These are phyloP conservation scores for Penicillium simplicissimum DNA, from an alignment of 495 filamentous ascomycete genomes.

Conservation along the genomic window DNA sequence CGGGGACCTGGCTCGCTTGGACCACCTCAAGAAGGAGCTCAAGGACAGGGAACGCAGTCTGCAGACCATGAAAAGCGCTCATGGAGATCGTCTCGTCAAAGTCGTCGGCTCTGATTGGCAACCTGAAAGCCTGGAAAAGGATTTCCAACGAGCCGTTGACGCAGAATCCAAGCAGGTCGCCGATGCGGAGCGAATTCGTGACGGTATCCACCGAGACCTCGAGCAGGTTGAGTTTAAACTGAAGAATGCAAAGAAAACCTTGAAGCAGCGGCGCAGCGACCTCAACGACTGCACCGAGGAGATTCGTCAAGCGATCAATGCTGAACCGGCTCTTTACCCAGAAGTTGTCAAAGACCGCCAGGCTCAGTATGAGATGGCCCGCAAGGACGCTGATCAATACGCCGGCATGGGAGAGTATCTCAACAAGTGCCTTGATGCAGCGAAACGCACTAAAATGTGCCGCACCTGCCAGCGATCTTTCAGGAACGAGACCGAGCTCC, in stretches of 20 bases:
- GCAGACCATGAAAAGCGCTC: constrained; percentile 72
- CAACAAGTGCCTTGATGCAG: constrained; percentile 55
- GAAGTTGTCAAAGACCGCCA: constrained; percentile 57
- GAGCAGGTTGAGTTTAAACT: constrained; percentile 78
- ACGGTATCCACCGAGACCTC: constrained; percentile 67
- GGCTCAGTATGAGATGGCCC: constrained; percentile 57
- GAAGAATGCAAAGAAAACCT: constrained; percentile 57
- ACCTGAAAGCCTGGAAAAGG: constrained; percentile 65
- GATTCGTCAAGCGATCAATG: constrained; percentile 50
- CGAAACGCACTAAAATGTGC: constrained; percentile 65
- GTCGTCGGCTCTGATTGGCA: constrained; percentile 67
- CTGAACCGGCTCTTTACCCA: constrained; percentile 56
- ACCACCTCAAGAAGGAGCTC: constrained; percentile 73
- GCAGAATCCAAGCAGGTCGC: constrained; percentile 51
- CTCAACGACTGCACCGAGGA: constrained; percentile 56
- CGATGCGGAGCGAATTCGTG: constrained; percentile 67
- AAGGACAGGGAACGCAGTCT: constrained; percentile 69
- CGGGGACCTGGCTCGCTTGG: constrained; percentile 74
- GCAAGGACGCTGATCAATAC: constrained; percentile 63
- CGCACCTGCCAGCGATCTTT: constrained; percentile 68
- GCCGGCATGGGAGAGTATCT: constrained; percentile 65
- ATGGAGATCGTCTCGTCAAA: constrained; percentile 64
- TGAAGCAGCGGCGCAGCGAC: constrained; percentile 65
- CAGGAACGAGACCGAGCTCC: constrained; percentile 55
- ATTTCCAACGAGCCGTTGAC: constrained; percentile 67